Evolutionary conservation across 2,329 filamentous ascomycete genomes (phyloP).

Genomic region (Botrytis medusae): DNA sequence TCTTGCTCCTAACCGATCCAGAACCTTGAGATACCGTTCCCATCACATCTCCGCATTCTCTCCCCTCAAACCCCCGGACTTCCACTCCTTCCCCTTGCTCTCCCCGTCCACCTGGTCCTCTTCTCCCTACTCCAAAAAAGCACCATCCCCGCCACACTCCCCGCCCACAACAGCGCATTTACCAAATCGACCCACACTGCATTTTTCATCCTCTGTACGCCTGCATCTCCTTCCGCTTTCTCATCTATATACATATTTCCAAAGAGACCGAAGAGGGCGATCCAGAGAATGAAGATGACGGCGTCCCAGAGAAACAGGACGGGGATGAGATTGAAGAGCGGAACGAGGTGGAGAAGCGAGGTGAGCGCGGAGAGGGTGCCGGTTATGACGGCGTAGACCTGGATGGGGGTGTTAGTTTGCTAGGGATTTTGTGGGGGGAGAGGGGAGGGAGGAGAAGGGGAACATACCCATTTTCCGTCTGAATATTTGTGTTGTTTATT

Average conservation of each 20-base stretch:
- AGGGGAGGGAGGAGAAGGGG: not conserved
- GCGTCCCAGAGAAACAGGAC: conserved; percentile 67
- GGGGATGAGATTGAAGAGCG: conserved; percentile 56
- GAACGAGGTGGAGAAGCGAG: conserved; percentile 63
- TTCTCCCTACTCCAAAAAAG: conserved; percentile 59
- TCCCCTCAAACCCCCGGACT: conserved; percentile 16
- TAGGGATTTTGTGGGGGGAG: not conserved
- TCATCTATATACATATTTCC: conserved; percentile 75
- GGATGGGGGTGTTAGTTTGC: conserved; percentile 19
- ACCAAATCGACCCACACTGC: conserved; percentile 81
- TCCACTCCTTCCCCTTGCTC: conserved; percentile 8
- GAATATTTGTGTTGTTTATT: conserved; percentile 49
- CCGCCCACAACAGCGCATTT: conserved; percentile 74
- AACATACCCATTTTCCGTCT: conserved; percentile 68
- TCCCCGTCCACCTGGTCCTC: conserved; percentile 52
- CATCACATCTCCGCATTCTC: not conserved
- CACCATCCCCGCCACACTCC: conserved; percentile 56
- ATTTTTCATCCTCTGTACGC: conserved; percentile 75
- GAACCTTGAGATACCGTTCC: not conserved
- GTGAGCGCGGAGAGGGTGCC: conserved; percentile 66
- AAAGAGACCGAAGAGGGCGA: conserved; percentile 80
- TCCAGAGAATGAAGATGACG: conserved; percentile 75
- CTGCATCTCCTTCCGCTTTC: conserved; percentile 60
- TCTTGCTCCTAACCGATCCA: no score
- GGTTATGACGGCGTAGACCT: conserved; percentile 72